Conservation (phyloP, 1,284 basidiomycete species). For the Puccinia coronata region DNA sequence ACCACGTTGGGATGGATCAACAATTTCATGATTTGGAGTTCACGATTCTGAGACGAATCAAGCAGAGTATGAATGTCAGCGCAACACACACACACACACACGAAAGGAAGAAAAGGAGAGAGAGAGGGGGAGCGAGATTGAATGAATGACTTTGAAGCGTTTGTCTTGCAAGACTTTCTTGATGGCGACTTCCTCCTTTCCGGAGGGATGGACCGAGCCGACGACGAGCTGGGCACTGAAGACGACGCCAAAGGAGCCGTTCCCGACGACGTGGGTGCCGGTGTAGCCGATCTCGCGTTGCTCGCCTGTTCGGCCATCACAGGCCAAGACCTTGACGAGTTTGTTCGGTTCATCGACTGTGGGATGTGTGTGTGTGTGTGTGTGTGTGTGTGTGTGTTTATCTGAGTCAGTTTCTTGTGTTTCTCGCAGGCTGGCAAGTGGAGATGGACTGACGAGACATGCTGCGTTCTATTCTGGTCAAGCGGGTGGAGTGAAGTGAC, state of each 20-base stretch:
- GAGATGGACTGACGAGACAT: constrained; percentile 10
- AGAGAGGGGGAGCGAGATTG: constrained; percentile 36
- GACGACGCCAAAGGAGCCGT: constrained; percentile 98
- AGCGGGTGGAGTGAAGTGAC: too few relatives aligned
- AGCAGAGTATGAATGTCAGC: too few relatives aligned
- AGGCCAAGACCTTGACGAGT: constrained; percentile 89
- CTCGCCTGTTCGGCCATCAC: constrained; percentile 88
- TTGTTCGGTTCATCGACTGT: constrained; percentile 82
- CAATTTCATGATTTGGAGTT: constrained; percentile 98
- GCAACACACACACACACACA: too few relatives aligned
- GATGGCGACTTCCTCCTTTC: constrained; percentile 89
- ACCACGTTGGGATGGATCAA: constrained; percentile 97
- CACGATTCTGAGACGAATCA: constrained; percentile 75
- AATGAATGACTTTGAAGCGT: constrained; percentile 87
- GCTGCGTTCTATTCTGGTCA: neutral
- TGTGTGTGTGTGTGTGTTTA: neutral
- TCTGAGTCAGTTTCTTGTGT: neutral
- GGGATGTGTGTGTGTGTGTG: neutral
- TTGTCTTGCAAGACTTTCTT: constrained; percentile 99
- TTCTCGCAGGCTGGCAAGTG: too few relatives aligned
- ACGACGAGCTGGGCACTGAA: constrained; percentile 69
- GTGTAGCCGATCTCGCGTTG: constrained; percentile 88
- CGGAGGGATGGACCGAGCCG: constrained; percentile 38
- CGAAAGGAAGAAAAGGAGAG: constrained; percentile 25
- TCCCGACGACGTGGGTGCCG: constrained; percentile 97